Base-by-base conservation (phyloP, 768 basidiomycete species). In the Nidula microcarpa region DNA sequence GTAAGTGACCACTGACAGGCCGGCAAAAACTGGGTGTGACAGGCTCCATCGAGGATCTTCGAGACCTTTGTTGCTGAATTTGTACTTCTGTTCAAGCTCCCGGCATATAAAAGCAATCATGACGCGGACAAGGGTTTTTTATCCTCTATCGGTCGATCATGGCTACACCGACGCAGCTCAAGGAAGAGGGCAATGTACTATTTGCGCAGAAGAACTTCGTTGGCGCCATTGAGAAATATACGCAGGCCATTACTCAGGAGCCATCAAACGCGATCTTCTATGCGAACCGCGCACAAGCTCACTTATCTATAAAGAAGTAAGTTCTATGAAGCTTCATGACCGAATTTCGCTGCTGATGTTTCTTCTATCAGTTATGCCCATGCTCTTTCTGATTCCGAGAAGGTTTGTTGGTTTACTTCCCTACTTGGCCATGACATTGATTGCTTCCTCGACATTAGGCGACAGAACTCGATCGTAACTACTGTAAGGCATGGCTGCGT, bases 211-310 rank as follows among this genome's bases (percentile, higher is more conserved):
- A 67, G 45, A 50, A 70, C 30, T 74, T 66, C 51, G 23, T 50
- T 0, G 57, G 37, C 0, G 72, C 72, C 2, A 55, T 55, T 33
- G 37, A 56, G 8, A 72, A 70, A 53, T 75, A 70, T 52, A 61
- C 69, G 5, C 60, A 59, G 13, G 75, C 72, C 4, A 68, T 76
- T 34, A 59, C 50, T 18, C 34, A 60, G 9, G 65, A 71, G 46
- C 55, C 58, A n/a, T 51, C 62, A 30, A 74, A 73, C 49, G 68
- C 70, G 0, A 54, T 73, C 14, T 57, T 75, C 23, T 73, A 70
- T 49, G 64, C 66, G 11, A 75, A 76, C 55, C 65, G 73, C 10
- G 70, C 74, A 1, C 72, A 70, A 10, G 71, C 69, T 51, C 56
- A 60, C 45, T 50, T 63, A 32, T 61, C 55, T 13, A 33, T 71